phyloP scores from a whole-genome alignment of 441 rosid species.

The Adansonia grandidieri region DNA sequence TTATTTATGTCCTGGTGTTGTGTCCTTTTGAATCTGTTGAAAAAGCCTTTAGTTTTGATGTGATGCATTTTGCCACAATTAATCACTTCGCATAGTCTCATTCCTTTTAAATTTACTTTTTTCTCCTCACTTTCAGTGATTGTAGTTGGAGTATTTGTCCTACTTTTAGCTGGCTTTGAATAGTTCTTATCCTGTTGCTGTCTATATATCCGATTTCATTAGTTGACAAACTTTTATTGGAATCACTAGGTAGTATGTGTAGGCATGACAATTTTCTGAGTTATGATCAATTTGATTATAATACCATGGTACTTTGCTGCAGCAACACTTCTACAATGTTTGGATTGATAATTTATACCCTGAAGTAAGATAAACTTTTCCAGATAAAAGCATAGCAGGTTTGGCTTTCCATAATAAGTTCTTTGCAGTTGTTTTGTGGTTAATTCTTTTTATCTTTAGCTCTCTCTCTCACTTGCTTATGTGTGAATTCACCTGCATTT shows the following conservation, averaged over 20 bases:
- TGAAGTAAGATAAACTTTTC: not conserved
- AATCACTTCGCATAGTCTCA: not conserved
- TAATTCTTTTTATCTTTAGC: not conserved
- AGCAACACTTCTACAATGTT: no score
- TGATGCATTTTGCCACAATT: slow-evolving; percentile 6
- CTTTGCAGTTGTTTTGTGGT: not conserved
- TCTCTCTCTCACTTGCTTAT: not conserved
- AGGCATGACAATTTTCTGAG: no score
- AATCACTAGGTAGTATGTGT: no score
- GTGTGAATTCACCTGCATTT: not conserved
- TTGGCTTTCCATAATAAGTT: not conserved
- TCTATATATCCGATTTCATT: no score
- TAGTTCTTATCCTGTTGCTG: not conserved
- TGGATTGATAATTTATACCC: not conserved
- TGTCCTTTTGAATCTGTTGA: not conserved
- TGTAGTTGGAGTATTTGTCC: not conserved
- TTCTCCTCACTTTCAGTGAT: not conserved
- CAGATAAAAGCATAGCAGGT: slow-evolving; percentile 6
- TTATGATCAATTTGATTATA: no score
- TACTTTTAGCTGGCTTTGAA: slow-evolving; percentile 7
- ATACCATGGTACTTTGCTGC: no score
- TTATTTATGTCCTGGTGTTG: not conserved
- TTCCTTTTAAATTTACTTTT: not conserved
- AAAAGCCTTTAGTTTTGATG: not conserved
- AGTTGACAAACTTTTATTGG: no score